Percentiles rank a stretch among this genome's conserved stretches.
These are phyloP conservation scores for Brassica nigra DNA, from an alignment of 345 rosid genomes.

Conservation along the genomic window DNA sequence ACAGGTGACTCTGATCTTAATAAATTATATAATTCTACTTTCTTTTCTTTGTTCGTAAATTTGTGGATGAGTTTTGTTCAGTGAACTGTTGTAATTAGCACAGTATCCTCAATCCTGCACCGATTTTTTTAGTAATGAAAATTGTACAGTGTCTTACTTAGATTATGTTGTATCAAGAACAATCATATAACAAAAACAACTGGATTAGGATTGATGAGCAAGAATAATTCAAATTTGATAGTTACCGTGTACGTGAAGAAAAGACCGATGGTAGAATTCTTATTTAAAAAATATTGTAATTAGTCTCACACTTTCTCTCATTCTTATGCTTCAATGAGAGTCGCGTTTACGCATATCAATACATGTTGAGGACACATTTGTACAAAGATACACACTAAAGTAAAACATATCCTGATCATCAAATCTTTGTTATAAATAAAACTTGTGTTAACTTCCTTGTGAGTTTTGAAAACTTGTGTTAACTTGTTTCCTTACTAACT, in stretches of 20 bases:
- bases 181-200: too few species aligned
- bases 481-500: constrained; percentile 4
- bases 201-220: not conserved
- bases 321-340: not conserved
- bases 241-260: constrained; percentile 23
- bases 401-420: not conserved
- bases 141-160: not conserved
- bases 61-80: not conserved
- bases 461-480: not conserved
- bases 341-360: constrained; percentile 28
- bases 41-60: not conserved
- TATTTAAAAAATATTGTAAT: not conserved
- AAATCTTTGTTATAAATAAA: not conserved
- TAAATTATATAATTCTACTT: constrained; percentile 1
- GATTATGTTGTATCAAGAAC: not conserved
- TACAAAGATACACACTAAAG: constrained; percentile 23
- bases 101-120: not conserved
- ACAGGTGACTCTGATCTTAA: constrained; percentile 32
- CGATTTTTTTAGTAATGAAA: not conserved
- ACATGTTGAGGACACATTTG: constrained; percentile 26
- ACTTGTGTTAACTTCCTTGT: not conserved
- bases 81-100: not conserved
- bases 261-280: not conserved
- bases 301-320: constrained; percentile 6
- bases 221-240: not conserved